Base-by-base conservation (phyloP, 148 eudicot species). In the Persicaria tinctoria region DNA sequence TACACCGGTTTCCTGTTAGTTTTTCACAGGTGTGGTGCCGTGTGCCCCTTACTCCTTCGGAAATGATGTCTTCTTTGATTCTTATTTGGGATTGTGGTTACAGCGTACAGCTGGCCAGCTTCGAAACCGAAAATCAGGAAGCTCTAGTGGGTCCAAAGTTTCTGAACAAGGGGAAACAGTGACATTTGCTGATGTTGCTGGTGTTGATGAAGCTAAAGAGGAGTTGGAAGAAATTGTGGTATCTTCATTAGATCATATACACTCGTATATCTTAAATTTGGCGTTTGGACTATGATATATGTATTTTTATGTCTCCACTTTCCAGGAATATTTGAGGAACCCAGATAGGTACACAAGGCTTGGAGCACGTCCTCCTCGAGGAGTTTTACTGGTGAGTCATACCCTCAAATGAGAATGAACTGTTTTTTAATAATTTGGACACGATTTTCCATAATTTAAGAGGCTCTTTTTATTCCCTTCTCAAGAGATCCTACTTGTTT, bases 331-430 rank as follows among this genome's bases (percentile, higher is more conserved):
- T 81, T 86, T 94, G 27, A 87, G 90, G 82, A 91, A 88, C 79
- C 98, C 98, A 66, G 95, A 91, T 59, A 86, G 74, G 86, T 94
- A 94, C 76, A 76, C 74, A 77, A 83, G 91, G 74, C 87, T 94
- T 81, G 98, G 98, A 76, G 98, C 98, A 76, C 97, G 98, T 44
- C 98, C 98, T 85, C 98, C 98, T 77, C 91, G 97, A 68, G 98
- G 98, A 79, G 97, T 94, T 77, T 87, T 94, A 75, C 84, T 94
- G 97, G 98, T 94, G 80, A 91, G 96, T 83, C 79, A 27, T 63
- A 53, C 17, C 74, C 41, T 41, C 68, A 20, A 10, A 55, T 69
- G 70, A 18, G 50, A 18, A 41, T 4, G 23, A 38, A 16, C 9
- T 3, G 8, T 73, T 48, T 56, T 73, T 46, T 6, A 44, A 75